phyloP scores from a whole-genome alignment of 148 eudicot species.

The Rhododendron simsii region DNA sequence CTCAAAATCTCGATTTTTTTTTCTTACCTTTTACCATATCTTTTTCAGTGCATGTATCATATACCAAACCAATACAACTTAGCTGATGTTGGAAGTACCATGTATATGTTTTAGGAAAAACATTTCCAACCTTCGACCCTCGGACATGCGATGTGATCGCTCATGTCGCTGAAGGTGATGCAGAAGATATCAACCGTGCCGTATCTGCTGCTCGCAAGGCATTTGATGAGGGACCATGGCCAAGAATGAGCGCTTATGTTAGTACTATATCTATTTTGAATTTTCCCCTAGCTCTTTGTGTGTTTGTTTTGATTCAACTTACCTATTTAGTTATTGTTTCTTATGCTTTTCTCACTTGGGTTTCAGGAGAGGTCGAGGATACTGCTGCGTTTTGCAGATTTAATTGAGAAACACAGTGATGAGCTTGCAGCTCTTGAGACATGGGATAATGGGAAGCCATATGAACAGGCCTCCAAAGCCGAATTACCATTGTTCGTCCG shows the following conservation, averaged over 20 bases:
- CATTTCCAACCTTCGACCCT: slow-evolving; percentile 85
- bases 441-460: slow-evolving; percentile 63
- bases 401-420: slow-evolving; percentile 51
- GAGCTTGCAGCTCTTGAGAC: slow-evolving; percentile 62
- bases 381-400: slow-evolving; percentile 52
- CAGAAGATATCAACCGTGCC: slow-evolving; percentile 82
- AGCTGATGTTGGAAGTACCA: neutral
- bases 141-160: slow-evolving; percentile 86
- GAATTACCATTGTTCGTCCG: slow-evolving; percentile 55
- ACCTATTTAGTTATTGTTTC: no score
- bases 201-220: slow-evolving; percentile 95
- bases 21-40: neutral
- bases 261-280: neutral
- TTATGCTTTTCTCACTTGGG: neutral
- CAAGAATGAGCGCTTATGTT: slow-evolving; percentile 93
- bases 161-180: slow-evolving; percentile 74
- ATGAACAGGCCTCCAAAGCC: slow-evolving; percentile 31
- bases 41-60: neutral
- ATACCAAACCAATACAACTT: neutral
- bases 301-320: neutral
- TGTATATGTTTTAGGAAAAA: slow-evolving; percentile 53
- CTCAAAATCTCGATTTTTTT: neutral
- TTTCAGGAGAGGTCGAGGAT: slow-evolving; percentile 53
- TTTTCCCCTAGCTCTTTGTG: neutral
- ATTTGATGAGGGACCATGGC: slow-evolving; percentile 98